A percentile compares a stretch with the other conserved stretches of the same genome.
Evolutionary conservation across 1,284 basidiomycete genomes (phyloP).

Genomic region (Mycena sp.): DNA sequence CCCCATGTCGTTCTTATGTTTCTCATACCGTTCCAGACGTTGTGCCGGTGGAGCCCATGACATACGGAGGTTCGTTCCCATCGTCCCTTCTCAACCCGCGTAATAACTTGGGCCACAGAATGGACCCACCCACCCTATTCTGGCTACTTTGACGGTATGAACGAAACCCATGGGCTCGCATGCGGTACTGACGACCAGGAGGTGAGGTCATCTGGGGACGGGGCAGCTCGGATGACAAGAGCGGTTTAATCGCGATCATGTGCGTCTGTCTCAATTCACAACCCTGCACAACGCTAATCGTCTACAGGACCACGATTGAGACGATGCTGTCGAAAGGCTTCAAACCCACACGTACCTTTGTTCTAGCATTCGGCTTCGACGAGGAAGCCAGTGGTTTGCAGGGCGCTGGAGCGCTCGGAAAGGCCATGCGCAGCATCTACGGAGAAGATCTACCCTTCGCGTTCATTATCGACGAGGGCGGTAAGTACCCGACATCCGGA

Average conservation of each 20-base stretch:
- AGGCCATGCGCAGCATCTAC: slow-evolving; percentile 53
- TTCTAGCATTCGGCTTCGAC: slow-evolving; percentile 67
- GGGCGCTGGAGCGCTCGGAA: slow-evolving; percentile 53
- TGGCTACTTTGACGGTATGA: slow-evolving; percentile 29
- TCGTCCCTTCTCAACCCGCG: background rate
- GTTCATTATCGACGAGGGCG: slow-evolving; percentile 56
- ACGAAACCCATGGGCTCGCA: background rate
- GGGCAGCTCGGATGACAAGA: slow-evolving; percentile 71
- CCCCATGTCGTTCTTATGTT: no score
- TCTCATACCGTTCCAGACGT: no score
- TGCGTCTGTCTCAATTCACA: no score
- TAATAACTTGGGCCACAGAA: slow-evolving; percentile 40
- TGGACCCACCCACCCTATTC: slow-evolving; percentile 54
- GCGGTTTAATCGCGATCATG: slow-evolving; percentile 66
- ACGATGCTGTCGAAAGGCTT: slow-evolving; percentile 53
- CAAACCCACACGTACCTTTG: slow-evolving; percentile 54
- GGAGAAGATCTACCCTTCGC: slow-evolving; percentile 55
- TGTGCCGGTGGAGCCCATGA: slow-evolving; percentile 70
- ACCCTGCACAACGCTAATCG: background rate
- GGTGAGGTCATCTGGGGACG: slow-evolving; percentile 71
- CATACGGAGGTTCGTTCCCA: slow-evolving; percentile 34
- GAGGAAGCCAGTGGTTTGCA: slow-evolving; percentile 60
- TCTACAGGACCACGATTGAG: slow-evolving; percentile 49
- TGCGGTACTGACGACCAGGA: slow-evolving; percentile 23
- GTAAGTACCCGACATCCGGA: slow-evolving; percentile 25